Evolutionary conservation across 495 filamentous ascomycete genomes (phyloP).

Genomic region (Penicillium crystallinum): DNA sequence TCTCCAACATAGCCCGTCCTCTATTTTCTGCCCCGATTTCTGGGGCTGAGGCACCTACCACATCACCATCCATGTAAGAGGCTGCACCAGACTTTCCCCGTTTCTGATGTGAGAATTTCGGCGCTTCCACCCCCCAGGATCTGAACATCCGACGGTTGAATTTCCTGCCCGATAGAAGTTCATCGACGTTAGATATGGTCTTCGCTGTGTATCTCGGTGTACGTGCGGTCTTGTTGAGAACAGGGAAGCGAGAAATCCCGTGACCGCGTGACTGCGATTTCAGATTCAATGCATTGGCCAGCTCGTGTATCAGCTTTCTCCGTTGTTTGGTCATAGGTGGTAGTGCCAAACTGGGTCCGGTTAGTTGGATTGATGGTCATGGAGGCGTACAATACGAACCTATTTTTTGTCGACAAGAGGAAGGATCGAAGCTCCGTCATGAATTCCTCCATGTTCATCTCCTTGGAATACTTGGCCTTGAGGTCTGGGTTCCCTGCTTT

Average conservation of each 20-base stretch:
- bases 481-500: slow-evolving; percentile 59
- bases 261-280: slow-evolving; percentile 81
- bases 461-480: slow-evolving; percentile 64
- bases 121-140: slow-evolving; percentile 21
- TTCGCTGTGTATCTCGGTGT: slow-evolving; percentile 52
- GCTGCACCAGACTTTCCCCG: slow-evolving; percentile 41
- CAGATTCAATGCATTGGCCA: slow-evolving; percentile 64
- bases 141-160: slow-evolving; percentile 32
- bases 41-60: slow-evolving; percentile 78
- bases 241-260: slow-evolving; percentile 66
- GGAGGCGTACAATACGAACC: slow-evolving; percentile 43
- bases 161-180: slow-evolving; percentile 29
- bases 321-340: slow-evolving; percentile 78
- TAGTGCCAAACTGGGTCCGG: slow-evolving; percentile 57
- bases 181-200: slow-evolving; percentile 34
- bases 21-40: slow-evolving; percentile 80
- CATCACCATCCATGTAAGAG: slow-evolving; percentile 76
- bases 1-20: slow-evolving; percentile 86
- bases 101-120: slow-evolving; percentile 25
- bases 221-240: slow-evolving; percentile 65
- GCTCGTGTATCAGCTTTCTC: slow-evolving; percentile 70
- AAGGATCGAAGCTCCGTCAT: slow-evolving; percentile 68
- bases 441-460: slow-evolving; percentile 67
- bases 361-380: slow-evolving; percentile 8
- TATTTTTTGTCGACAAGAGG: slow-evolving; percentile 56